Percentiles rank a stretch among this genome's conserved stretches.
phyloP scores from a whole-genome alignment of 1,284 basidiomycete genomes.

The Porogramme epimiltina region DNA sequence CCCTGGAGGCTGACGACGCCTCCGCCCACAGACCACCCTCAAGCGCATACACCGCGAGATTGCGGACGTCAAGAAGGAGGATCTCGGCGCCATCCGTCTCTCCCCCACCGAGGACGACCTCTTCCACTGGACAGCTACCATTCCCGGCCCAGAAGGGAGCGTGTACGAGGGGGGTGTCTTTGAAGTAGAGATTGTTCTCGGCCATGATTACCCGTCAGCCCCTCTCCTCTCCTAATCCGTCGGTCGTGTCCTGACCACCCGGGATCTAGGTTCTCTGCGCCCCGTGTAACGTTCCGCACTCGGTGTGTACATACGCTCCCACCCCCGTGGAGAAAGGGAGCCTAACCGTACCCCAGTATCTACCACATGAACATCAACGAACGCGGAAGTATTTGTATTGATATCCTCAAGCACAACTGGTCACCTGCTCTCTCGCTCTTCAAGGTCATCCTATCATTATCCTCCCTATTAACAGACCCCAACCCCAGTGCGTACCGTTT shows the following conservation, averaged over 20 bases:
- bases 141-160: slow-evolving; percentile 85
- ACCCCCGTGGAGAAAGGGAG: neutral
- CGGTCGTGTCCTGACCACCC: slow-evolving; percentile 4
- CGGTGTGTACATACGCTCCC: slow-evolving; percentile 43
- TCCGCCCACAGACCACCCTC: slow-evolving; percentile 67
- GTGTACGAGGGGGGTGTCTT: slow-evolving; percentile 90
- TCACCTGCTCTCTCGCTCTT: slow-evolving; percentile 88
- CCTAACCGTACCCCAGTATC: slow-evolving; percentile 50
- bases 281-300: slow-evolving; percentile 77
- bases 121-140: slow-evolving; percentile 53
- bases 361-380: slow-evolving; percentile 94
- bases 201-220: slow-evolving; percentile 83
- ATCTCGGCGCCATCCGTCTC: slow-evolving; percentile 73
- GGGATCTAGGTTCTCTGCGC: slow-evolving; percentile 80
- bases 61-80: slow-evolving; percentile 81
- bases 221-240: neutral
- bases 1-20: neutral
- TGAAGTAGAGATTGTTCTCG: slow-evolving; percentile 70
- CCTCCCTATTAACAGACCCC: slow-evolving; percentile 85
- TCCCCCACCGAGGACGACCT: slow-evolving; percentile 57
- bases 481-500: slow-evolving; percentile 66
- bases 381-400: slow-evolving; percentile 71
- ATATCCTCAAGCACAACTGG: slow-evolving; percentile 89
- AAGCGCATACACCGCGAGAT: slow-evolving; percentile 91
- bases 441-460: slow-evolving; percentile 89